Base-by-base conservation (phyloP, 306 rosid genomes). In the Casuarina equisetifolia region DNA sequence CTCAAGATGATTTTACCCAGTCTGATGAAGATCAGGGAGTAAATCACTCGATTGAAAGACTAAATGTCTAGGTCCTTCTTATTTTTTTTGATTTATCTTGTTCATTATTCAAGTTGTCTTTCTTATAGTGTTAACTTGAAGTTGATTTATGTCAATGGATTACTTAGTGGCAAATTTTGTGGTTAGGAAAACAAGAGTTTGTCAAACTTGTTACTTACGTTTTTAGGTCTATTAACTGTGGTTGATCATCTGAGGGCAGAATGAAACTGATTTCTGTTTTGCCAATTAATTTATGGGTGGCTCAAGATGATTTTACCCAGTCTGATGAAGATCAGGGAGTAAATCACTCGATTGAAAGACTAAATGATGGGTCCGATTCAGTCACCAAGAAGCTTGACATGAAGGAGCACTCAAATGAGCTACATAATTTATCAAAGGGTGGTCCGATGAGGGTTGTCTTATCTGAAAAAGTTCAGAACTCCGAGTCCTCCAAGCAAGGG, bases 281-380 rank as follows among this genome's bases (percentile, higher is more conserved):
- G 58, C 55, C 42, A 63, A 53, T 75, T 63, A 69, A 71, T 78
- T 36, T 45, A 54, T 80, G 78, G 86, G 73, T 81, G 87, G 74
- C 76, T 25, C 42, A 83, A 90, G 98, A 94, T 85, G 98, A 94
- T 85, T 90, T 92, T 53, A 86, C 91, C 16, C 84, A 79, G 69
- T 77, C 88, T 71, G 89, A 83, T 74, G 86, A 84, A 76, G 91
- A 84, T 50, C 89, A 79, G 69, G 91, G 73, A 50, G 75, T 85
- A 70, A 76, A 69, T 79, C 72, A 75, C 81, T 86, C 85, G 50
- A 72, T 73, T 82, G 89, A 83, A 36, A 70, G 58, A 74, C 74
- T 73, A 55, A 80, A 84, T 70, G 74, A 44, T 57, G 83, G 51
- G 66, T 74, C 70, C 76, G 78, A 79, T 77, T 66, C 5, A 19